Base-by-base conservation (phyloP, 305 asterid genomes). In the Solanum chacoense region DNA sequence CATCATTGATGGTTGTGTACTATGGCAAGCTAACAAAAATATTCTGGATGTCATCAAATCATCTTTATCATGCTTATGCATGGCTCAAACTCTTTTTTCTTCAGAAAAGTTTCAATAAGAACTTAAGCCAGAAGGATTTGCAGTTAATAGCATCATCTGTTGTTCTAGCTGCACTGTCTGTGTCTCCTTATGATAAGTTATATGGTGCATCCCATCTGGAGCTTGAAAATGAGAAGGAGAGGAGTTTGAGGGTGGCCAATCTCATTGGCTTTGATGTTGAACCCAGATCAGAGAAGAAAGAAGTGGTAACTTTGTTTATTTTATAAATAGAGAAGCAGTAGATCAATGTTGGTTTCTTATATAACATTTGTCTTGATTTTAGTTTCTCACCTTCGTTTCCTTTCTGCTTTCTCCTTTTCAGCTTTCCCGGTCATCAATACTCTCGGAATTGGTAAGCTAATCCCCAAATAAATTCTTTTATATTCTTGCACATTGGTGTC, bases 71-170 rank as follows among this genome's bases (percentile, higher is more conserved):
- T 87, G 91, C 90, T 42, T 90, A 92, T 87, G 93, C 93, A 5
- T 92, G 93, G 92, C 89, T 91, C 38, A 90, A 92, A 91, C 93
- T 92, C 59, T 92, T 90, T 29, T 89, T 87, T 20, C 91, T 90
- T 87, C 93, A 92, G 87, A 92, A 92, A 89, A 90, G 89, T 87
- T 92, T 92, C 79, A 92, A 92, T 84, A 90, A 92, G 78, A 90
- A 92, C 36, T 88, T 92, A 11, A 89, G 88, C 75, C 92, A 89
- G 85, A 92, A 90, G 83, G 93, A 92, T 84, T 87, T 92, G 24
- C 91, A 92, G 85, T 88, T 92, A 18, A 92, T 92, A 72, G 93
- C 93, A 50, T 92, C 93, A 18, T 90, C 93, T 76, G 92, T 90
- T 80, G 93, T 92, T 75, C 45, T 90, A 74, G 92, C 93, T 50